Conservation (phyloP, 176 grass and related monocot genomes). For the barley (Hordeum vulgare) region MorexV3_pseudomolecules_assembly NC_058522.1:169298441-169298940, state of each 20-base stretch:
- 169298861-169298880: conserved; percentile 87
- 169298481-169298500: too few species aligned
- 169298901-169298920: conserved; percentile 67
- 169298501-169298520: background rate
- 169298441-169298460: background rate
- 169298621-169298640: background rate
- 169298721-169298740: background rate
- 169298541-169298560: background rate
- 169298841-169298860: conserved; percentile 77
- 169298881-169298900: conserved; percentile 66
- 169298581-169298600: background rate
- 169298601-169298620: background rate
- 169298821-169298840: conserved; percentile 72
- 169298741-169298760: conserved; percentile 59
- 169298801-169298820: conserved; percentile 82
- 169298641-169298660: conserved; percentile 1
- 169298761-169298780: conserved; percentile 93
- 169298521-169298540: background rate
- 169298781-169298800: conserved; percentile 81
- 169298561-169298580: background rate
- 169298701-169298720: background rate
- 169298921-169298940: conserved; percentile 41
- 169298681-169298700: background rate
- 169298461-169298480: background rate
- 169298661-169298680: background rate